Base-by-base conservation (phyloP, 768 basidiomycete genomes). In the Mycena metata region DNA sequence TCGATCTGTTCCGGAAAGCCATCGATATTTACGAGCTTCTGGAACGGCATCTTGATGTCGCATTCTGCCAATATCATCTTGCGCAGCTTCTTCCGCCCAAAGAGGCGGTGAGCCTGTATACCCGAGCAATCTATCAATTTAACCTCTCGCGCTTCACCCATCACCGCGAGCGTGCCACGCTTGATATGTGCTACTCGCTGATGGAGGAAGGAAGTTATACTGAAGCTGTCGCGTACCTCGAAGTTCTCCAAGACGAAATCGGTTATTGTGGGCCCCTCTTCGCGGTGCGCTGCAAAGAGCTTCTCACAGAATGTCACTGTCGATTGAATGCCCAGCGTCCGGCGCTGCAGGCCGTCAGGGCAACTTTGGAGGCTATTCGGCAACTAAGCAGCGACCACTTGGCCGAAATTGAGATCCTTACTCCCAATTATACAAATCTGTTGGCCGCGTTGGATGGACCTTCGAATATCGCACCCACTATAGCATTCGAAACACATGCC, bases 1-100 rank as follows among this genome's bases (percentile, higher is more conserved):
- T 60, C 59, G 24, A 36, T 36, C 23, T 60, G 45, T n/a, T 60
- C 43, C 11, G 45, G 33, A 60, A 60, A 39, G 59, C 59, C 46
- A 60, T 60, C 43, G 59, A 60, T 49, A 60, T 60, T 60, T 60
- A 60, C 35, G 59, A 35, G 59, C n/a, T 60, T 12, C 59, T 60
- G 33, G 59, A 46, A 60, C 59, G 59, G 21, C 17, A 60, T 15
- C 59, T 60, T 15, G 59, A 60, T 23, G 45, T 47, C 16, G 59
- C 59, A n/a, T 60, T 60, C 46, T 60, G 45, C 35, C 59, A 60
- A 39, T 60, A 60, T 60, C 45, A 60, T 60, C 59, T 60, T 10
- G 59, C 59, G 19, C 59, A 60, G 33, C 47, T 60, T 41, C 60
- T 60, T n/a, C 59, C 60, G 36, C 60, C 60, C 17, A 0, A 17